These are phyloP conservation scores for Rhizophagus prolifer DNA, from an alignment of 192 early-diverging fungal species.

Conservation along the genomic window DNA sequence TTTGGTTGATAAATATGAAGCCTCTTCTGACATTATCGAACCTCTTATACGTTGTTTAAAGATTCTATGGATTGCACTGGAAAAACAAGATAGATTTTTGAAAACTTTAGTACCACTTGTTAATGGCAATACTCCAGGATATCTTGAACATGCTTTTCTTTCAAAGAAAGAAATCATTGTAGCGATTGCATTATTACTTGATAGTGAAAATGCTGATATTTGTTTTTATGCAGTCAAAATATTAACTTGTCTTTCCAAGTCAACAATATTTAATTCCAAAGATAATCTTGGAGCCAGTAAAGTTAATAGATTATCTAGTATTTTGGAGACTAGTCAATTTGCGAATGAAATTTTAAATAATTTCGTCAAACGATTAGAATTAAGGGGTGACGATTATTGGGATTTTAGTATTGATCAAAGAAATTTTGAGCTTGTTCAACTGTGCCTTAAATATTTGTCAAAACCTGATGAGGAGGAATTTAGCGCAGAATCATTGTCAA, in stretches of 20 bases:
- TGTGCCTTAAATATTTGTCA: constrained; percentile 42
- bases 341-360: constrained; percentile 73
- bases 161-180: constrained; percentile 67
- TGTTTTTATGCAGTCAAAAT: constrained; percentile 72
- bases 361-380: constrained; percentile 73
- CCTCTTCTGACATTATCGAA: constrained; percentile 39
- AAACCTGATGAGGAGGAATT: constrained; percentile 20
- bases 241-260: constrained; percentile 69
- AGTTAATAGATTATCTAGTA: constrained; percentile 15
- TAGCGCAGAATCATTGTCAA: constrained; percentile 40
- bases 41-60: constrained; percentile 51
- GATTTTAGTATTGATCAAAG: constrained; percentile 26
- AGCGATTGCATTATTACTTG: constrained; percentile 70
- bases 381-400: constrained; percentile 44
- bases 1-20: constrained; percentile 50
- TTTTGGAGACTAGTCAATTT: constrained; percentile 34
- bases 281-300: constrained; percentile 30
- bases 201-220: constrained; percentile 68
- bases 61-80: constrained; percentile 65
- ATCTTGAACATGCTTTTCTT: constrained; percentile 80
- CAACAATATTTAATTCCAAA: constrained; percentile 60
- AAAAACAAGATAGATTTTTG: constrained; percentile 75
- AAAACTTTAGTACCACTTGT: constrained; percentile 62
- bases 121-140: constrained; percentile 37
- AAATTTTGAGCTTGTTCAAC: constrained; percentile 29